Percentiles rank a stretch among this genome's conserved stretches.
Evolutionary conservation across 2,329 filamentous ascomycete genomes (phyloP).

Genomic region (Diaporthe helianthi): DNA sequence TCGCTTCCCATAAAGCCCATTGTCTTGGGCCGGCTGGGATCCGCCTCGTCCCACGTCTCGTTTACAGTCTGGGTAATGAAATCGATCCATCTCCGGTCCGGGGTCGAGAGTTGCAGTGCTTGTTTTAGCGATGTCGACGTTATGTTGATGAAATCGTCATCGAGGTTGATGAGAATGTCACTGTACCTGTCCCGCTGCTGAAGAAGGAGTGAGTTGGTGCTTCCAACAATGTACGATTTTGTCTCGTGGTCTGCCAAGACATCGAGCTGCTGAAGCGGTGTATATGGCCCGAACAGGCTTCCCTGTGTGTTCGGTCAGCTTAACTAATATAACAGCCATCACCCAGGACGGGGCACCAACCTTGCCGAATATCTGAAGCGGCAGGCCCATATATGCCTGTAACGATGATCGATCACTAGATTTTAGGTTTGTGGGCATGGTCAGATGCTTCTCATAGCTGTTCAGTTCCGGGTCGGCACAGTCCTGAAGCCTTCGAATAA

Average conservation of each 20-base stretch:
- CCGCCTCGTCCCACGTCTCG: conserved; percentile 94
- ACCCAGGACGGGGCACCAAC: conserved; percentile 49
- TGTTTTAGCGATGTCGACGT: conserved; percentile 78
- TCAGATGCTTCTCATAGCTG: conserved; percentile 76
- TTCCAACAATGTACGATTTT: conserved; percentile 96
- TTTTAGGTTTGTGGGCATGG: conserved; percentile 82
- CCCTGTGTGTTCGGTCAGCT: conserved; percentile 60
- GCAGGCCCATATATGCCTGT: conserved; percentile 91
- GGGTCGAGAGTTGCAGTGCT: conserved; percentile 79
- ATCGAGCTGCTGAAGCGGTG: conserved; percentile 93
- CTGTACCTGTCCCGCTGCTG: conserved; percentile 96
- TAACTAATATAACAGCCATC: not conserved
- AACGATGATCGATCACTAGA: conserved; percentile 92
- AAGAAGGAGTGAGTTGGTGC: conserved; percentile 90
- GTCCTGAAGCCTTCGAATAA: conserved; percentile 91
- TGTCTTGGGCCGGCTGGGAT: conserved; percentile 89
- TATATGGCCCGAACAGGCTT: conserved; percentile 95
- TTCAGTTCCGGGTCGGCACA: conserved; percentile 94
- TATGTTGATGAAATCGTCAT: conserved; percentile 86
- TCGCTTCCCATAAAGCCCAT: conserved; percentile 95
- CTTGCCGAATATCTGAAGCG: conserved; percentile 94
- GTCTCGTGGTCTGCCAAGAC: conserved; percentile 91
- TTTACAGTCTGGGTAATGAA: conserved; percentile 91
- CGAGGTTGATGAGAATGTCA: conserved; percentile 94
- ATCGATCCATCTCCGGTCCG: conserved; percentile 96